A percentile compares a stretch with the other conserved stretches of the same genome.
Evolutionary conservation across 2,329 filamentous ascomycete species (phyloP).

Genomic region (Nemania abortiva): DNA sequence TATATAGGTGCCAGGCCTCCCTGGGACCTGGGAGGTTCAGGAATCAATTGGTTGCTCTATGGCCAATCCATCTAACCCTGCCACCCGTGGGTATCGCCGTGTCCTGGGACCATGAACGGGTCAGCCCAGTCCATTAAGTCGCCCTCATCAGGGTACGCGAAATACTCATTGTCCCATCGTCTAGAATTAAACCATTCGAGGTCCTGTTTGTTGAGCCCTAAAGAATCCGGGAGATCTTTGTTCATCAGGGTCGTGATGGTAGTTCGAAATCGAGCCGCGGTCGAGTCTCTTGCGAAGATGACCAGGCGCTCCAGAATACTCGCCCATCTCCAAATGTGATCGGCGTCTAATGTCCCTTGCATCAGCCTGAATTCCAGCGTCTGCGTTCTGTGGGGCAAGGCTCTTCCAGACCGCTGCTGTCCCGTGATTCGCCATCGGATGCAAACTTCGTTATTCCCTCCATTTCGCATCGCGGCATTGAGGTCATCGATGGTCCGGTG

Average conservation of each 20-base stretch:
- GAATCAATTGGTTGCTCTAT: too few relatives aligned
- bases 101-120: constrained; percentile 42
- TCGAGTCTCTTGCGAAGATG: constrained; percentile 56
- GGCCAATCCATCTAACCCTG: too few relatives aligned
- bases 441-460: rapidly evolving
- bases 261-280: constrained; percentile 25
- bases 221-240: background rate
- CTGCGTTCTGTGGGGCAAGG: background rate
- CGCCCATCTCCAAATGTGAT: constrained; percentile 44
- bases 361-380: constrained; percentile 44
- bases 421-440: constrained; percentile 30
- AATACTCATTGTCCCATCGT: constrained; percentile 24
- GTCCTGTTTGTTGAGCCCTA: constrained; percentile 18
- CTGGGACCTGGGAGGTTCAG: too few relatives aligned
- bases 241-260: constrained; percentile 3
- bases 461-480: background rate
- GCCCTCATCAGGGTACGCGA: constrained; percentile 59
- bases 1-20: too few relatives aligned
- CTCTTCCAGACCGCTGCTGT: background rate
- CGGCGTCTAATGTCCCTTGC: constrained; percentile 44
- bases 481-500: constrained; percentile 26
- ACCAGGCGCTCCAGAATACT: constrained; percentile 36
- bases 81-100: constrained; percentile 30
- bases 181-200: constrained; percentile 27
- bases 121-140: constrained; percentile 34